These are phyloP conservation scores for Diaporthe aspalathi DNA, from an alignment of 2,329 filamentous ascomycete species.

Conservation along the genomic window DNA sequence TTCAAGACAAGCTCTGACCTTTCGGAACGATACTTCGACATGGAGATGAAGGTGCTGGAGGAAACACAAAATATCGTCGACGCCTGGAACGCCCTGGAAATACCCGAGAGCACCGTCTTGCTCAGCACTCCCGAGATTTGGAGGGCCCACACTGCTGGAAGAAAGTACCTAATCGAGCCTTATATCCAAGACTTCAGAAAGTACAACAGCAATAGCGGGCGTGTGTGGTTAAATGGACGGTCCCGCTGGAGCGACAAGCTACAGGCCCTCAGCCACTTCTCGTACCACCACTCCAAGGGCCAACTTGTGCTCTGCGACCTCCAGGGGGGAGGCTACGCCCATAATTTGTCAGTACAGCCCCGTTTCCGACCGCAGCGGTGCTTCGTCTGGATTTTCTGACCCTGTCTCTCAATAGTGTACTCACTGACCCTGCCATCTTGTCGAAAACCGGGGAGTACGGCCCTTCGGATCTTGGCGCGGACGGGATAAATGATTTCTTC, in stretches of 20 bases:
- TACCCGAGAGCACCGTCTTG: background rate
- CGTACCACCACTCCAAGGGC: background rate
- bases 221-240: fast-evolving
- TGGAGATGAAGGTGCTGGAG: background rate
- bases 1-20: background rate
- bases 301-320: background rate
- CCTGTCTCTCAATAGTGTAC: background rate
- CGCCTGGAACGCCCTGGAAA: background rate
- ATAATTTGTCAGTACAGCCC: background rate
- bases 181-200: background rate
- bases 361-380: no score
- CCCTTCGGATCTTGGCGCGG: background rate
- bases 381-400: background rate
- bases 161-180: background rate
- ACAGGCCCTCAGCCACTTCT: background rate
- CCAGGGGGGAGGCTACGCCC: background rate
- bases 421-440: background rate
- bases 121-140: background rate
- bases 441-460: background rate
- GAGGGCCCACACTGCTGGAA: fast-evolving
- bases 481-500: background rate
- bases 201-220: background rate
- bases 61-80: background rate
- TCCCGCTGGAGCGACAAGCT: background rate
- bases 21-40: fast-evolving